Evolutionary conservation across 1,284 basidiomycete species (phyloP), one percentile per base, ranked within the genome.

Genomic region (Naganishia sp.): DNA sequence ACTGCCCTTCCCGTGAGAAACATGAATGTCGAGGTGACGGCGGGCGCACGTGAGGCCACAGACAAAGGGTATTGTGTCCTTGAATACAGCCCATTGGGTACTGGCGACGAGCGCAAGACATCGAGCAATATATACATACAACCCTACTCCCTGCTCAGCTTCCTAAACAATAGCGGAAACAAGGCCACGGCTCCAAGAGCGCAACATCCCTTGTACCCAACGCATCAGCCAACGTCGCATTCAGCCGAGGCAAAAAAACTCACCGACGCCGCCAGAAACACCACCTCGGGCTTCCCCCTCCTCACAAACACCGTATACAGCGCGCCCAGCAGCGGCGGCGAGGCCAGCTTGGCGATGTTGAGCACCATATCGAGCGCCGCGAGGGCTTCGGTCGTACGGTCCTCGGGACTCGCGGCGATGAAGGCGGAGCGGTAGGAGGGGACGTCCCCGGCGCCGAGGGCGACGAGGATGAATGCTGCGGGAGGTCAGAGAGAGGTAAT

Each of bases 361-460:
- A 72, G 68, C 4, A 74, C 68, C 74, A 75, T 75, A 55, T 75
- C 74, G 31, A 75, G 66, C n/a, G 74, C 74, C 7, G 74, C 73
- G 5, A 75, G 66, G 1, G 72, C 72, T 68, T 73, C 68, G 50
- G 72, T 74, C 17, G 71, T 71, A 55, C 71, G 70, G 18, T 73
- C 71, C 17, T 65, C 51, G 3, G 73, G 72, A 0, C 73, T 73
- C n/a, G 69, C 60, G n/a, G 71, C 69, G 25, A 70, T 69, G 53
- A 73, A 73, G 4, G 73, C 73, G 2, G 74, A 73, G 50, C 72
- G 73, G 72, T 69, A 73, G 4, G 72, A 73, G 6, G 74, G 73
- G 54, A 74, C 72, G 55, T 74, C 73, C 0, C 74, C 74, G 6
- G 72, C 68, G 4, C 72, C 73, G 9, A 74, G 65, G 6, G 74